These are phyloP conservation scores for Trypanosoma theileri DNA, from an alignment of 208 protist genomes.

Conservation along the genomic window DNA sequence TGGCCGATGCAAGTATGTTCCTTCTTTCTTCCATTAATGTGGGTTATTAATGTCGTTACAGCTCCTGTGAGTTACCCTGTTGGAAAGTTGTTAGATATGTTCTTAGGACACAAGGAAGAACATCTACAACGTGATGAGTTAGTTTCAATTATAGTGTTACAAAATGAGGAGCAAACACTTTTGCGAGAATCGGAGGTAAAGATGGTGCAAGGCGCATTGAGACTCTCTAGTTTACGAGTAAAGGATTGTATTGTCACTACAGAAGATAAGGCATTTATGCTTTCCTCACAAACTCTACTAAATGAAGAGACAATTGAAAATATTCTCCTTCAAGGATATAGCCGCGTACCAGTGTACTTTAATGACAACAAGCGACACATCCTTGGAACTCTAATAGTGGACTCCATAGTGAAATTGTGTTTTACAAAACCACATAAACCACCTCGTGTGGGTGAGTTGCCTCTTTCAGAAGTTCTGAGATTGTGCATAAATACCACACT, in stretches of 20 bases:
- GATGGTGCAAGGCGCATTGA: conserved; percentile 75
- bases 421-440: conserved; percentile 50
- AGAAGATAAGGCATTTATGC: conserved; percentile 71
- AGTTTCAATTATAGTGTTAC: conserved; percentile 62
- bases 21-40: conserved; percentile 58
- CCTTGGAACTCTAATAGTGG: conserved; percentile 83
- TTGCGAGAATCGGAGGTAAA: conserved; percentile 64
- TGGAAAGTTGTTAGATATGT: conserved; percentile 68
- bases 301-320: conserved; percentile 58
- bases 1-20: conserved; percentile 76
- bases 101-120: conserved; percentile 67
- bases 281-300: conserved; percentile 55
- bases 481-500: conserved; percentile 52
- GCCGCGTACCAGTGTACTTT: conserved; percentile 85
- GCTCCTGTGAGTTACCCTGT: conserved; percentile 80
- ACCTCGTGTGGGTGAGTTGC: conserved; percentile 65
- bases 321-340: conserved; percentile 73
- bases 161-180: conserved; percentile 34
- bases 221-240: conserved; percentile 63
- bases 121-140: conserved; percentile 70
- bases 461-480: conserved; percentile 60
- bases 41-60: conserved; percentile 61
- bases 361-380: conserved; percentile 69
- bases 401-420: conserved; percentile 75
- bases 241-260: conserved; percentile 55